Evolutionary conservation across 768 basidiomycete genomes (phyloP), one percentile per base, ranked within the genome.

Genomic region (Suillus alpinus): DNA sequence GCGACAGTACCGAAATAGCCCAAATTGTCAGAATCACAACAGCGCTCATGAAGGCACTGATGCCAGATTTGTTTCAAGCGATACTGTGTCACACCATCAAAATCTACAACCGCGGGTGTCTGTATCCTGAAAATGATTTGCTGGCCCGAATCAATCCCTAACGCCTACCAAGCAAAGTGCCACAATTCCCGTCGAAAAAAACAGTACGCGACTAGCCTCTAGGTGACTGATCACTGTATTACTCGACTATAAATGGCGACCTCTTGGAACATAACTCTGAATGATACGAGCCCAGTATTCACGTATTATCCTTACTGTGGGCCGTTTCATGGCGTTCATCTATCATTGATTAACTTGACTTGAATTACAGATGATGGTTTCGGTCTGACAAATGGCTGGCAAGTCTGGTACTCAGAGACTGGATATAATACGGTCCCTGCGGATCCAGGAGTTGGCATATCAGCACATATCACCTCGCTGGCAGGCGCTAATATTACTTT

Each of bases 401-500:
- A 63, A 39, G 14, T 62, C n/a, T 64, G 63, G 63, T 63, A 64
- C 44, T 63, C 63, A 4, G 62, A 44, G 39, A 62, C 61, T 16
- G 61, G 61, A 16, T 62, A 52, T 44, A 59, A 63, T 13, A 37
- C 62, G 20, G 40, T 31, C 7, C 9, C 9, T 20, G 63, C 41
- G 9, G 29, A 60, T 39, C 20, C 50, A 47, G 56, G 46, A 37
- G 23, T 43, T 26, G 63, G 62, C 23, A 37, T 31, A 26, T 39
- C 61, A 40, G 39, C 34, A 23, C 59, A 62, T 26, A 41, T 66
- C 14, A 72, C 70, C 16, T 64, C 67, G 2, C 49, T 64, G 4
- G 57, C 66, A 18, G 71, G 68, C 12, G 71, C 71, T 6, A 71
- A 65, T 52, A 40, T 73, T 12, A 58, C 61, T 12, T 56, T 73